Base-by-base conservation (phyloP, 2,329 filamentous ascomycete genomes). In the Calonectria hongkongensis region DNA sequence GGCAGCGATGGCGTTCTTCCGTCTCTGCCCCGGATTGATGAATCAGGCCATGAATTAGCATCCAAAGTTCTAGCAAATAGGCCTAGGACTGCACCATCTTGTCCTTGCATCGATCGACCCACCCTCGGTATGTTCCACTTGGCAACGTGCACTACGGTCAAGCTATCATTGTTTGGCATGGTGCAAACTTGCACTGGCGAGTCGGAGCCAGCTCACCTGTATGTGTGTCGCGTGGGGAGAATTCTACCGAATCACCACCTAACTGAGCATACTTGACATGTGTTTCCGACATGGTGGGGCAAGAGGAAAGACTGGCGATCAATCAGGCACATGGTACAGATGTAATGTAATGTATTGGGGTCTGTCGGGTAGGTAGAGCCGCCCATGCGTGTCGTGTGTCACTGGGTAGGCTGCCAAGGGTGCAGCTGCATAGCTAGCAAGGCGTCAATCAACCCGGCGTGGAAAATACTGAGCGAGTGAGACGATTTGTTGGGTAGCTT, bases 201-300 rank as follows among this genome's bases (percentile, higher is more conserved):
- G 7, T n/a, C 27, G 36, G 41, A 10, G 25, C 36, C 43, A 43
- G 45, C 39, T 62, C 30, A 47, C 27, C 54, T 48, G 27, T 45
- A 41, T 60, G 30, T 43, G 56, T 68, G 70, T 68, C 58, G 70
- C 70, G 58, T 72, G 65, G 64, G 58, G 18, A 28, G 30, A 47
- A 33, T 25, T 48, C 41, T 41, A 30, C 50, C 65, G 65, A 72
- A 72, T 68, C 65, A 68, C 28, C 25, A 13, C 45, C 41, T 12
- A 51, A 50, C 27, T 21, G 21, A 21, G 27, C 7, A 10, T 56
- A 65, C 70, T 47, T 68, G 58, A 72, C 70, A 72, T 72, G 70
- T 72, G 70, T 65, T 50, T 64, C 70, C 45, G 48, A 64, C 28
- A 50, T 28, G 65, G 70, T 67, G 65, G 68, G 70, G 70, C 68